Evolutionary conservation across 495 filamentous ascomycete species (phyloP), one percentile per base, ranked within the genome.

Genomic region (Pyrenula massariospora): DNA sequence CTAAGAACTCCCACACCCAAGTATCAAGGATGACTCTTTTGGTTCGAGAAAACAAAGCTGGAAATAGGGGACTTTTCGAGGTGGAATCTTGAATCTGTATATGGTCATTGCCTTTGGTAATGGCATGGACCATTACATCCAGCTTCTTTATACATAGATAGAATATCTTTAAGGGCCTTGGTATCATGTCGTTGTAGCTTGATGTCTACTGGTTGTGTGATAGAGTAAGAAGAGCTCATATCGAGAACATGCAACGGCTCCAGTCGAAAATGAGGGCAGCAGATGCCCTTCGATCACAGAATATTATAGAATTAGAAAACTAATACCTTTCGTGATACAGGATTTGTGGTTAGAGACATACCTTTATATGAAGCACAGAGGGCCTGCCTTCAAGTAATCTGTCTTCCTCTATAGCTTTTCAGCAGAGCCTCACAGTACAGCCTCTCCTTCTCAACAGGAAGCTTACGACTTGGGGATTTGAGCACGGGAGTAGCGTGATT

Each of bases 1-100:
- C 22, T 2, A 59, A 24, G 20, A 8, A 12, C 49, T 62, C 60
- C 10, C 25, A 23, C 2, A 52, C 1, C 60, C 60, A 62, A 19
- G 60, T 56, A 25, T 62, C 60, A 25, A 66, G 61, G 22, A 25
- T 25, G 19, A 54, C 10, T 8, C 8, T 22, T 3, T 54, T 25
- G 22, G 12, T 22, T 25, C 19, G 23, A 25, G 31, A 42, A 8
- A 42, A 42, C 31, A 42, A 15, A 8, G 8, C 15, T 42, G 31
- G 15, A 42, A 5, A 42, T 15, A 42, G 31, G 31, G 8, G 31
- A 15, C 31, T 42, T 42, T 42, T 15, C 5, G 31, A 8, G 31
- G 8, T 42, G 31, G 31, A 42, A 42, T 8, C 31, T 8, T 15
- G 31, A 15, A 42, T 15, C 5, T 5, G 5, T 15, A 8, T 42